Conservation (phyloP, 2,329 filamentous ascomycete species). For the Aspergillus flavus region DNA sequence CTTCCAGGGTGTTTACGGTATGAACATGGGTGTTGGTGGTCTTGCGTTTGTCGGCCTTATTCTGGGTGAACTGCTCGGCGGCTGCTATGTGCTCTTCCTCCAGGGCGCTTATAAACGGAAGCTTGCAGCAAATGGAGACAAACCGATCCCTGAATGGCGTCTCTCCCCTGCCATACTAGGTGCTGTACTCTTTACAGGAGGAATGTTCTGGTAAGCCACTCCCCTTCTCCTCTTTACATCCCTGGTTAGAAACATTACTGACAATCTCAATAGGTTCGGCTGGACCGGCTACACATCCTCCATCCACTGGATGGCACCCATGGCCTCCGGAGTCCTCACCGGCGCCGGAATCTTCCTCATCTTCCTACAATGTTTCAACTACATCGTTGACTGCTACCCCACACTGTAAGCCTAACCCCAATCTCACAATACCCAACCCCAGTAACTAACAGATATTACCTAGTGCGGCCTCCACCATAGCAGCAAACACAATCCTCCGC, state of each 20-base stretch:
- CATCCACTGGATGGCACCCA: conserved; percentile 40
- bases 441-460: not conserved
- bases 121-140: conserved; percentile 31
- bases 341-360: conserved; percentile 38
- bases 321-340: conserved; percentile 31
- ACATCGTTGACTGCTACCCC: conserved; percentile 45
- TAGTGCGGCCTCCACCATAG: conserved; percentile 44
- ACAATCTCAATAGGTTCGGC: conserved; percentile 26
- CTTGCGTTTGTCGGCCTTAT: conserved; percentile 37
- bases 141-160: conserved; percentile 39
- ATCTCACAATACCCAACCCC: not conserved
- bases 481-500: conserved; percentile 45
- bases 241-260: not conserved
- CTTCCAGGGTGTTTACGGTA: conserved; percentile 33
- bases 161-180: conserved; percentile 36
- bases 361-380: conserved; percentile 40
- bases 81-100: conserved; percentile 32
- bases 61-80: conserved; percentile 33
- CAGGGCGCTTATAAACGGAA: conserved; percentile 34
- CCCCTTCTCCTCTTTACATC: not conserved
- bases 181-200: conserved; percentile 35
- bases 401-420: conserved; percentile 36
- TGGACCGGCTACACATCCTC: conserved; percentile 37
- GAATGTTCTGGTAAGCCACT: conserved; percentile 39
- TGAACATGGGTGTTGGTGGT: conserved; percentile 34